phyloP scores from a whole-genome alignment of 2,329 filamentous ascomycete genomes.

The Epichloe sylvatica region DNA sequence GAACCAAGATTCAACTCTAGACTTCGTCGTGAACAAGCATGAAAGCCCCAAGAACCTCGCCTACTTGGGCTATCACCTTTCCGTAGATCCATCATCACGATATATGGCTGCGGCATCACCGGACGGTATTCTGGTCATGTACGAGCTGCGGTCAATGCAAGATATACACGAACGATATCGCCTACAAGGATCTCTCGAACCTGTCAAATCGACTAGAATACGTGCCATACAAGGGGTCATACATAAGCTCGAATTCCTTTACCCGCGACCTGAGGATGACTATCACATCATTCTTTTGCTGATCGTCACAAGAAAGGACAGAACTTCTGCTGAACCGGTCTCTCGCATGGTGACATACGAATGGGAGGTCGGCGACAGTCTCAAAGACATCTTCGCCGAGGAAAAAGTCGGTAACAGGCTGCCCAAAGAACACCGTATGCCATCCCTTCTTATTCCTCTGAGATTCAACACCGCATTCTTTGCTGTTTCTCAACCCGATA shows the following conservation, averaged over 20 bases:
- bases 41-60: constrained; percentile 43
- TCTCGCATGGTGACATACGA: constrained; percentile 45
- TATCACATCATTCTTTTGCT: constrained; percentile 66
- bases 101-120: constrained; percentile 56
- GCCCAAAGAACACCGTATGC: constrained; percentile 40
- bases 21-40: constrained; percentile 48
- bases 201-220: constrained; percentile 36
- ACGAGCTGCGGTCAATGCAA: constrained; percentile 47
- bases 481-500: constrained; percentile 45
- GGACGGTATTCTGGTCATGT: constrained; percentile 58
- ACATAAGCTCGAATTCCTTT: constrained; percentile 74
- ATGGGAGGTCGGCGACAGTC: constrained; percentile 40
- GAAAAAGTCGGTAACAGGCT: constrained; percentile 37
- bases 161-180: constrained; percentile 37
- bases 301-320: constrained; percentile 34
- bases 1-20: constrained; percentile 27
- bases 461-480: constrained; percentile 59
- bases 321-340: constrained; percentile 11
- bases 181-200: constrained; percentile 32
- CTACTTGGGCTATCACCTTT: constrained; percentile 51
- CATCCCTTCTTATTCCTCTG: constrained; percentile 58
- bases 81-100: constrained; percentile 62
- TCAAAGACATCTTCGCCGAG: constrained; percentile 30
- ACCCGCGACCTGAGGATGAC: constrained; percentile 51
- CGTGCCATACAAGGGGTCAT: constrained; percentile 55